Evolutionary conservation across 2,329 filamentous ascomycete genomes (phyloP).

Genomic region (Thelonectria blattea): DNA sequence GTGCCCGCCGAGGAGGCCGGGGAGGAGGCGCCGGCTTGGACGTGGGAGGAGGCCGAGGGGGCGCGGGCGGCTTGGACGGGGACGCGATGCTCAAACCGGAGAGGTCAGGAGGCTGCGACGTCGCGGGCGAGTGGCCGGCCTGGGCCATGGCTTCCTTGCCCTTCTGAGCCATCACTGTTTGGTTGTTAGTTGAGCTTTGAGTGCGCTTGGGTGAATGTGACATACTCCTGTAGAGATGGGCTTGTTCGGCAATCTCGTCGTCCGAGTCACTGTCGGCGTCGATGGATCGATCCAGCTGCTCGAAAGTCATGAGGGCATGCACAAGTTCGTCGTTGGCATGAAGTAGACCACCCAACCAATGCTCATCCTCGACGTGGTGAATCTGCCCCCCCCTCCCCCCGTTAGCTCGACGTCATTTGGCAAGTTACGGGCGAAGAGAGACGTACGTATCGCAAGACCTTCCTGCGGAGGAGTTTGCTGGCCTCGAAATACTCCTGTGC

Average conservation of each 20-base stretch:
- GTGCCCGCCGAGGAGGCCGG: slow-evolving; percentile 29
- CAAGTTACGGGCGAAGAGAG: neutral
- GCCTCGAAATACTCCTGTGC: slow-evolving; percentile 80
- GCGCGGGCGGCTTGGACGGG: slow-evolving; percentile 51
- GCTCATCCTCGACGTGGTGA: slow-evolving; percentile 86
- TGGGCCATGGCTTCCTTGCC: slow-evolving; percentile 54
- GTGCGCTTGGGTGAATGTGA: slow-evolving; percentile 27
- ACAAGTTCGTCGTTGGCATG: slow-evolving; percentile 98
- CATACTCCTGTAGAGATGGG: slow-evolving; percentile 67
- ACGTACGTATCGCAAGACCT: slow-evolving; percentile 81
- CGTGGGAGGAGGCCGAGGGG: slow-evolving; percentile 46
- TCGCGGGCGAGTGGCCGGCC: slow-evolving; percentile 45
- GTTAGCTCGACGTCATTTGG: slow-evolving; percentile 4
- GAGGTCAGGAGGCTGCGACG: slow-evolving; percentile 50
- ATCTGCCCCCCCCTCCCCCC: slow-evolving; percentile 58
- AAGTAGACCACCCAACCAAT: slow-evolving; percentile 89
- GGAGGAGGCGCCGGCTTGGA: slow-evolving; percentile 31
- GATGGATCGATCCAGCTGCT: slow-evolving; percentile 88
- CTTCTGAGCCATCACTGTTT: slow-evolving; percentile 60
- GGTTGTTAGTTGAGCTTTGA: slow-evolving; percentile 22
- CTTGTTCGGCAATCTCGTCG: slow-evolving; percentile 70
- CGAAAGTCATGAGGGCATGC: slow-evolving; percentile 89
- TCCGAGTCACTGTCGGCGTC: slow-evolving; percentile 76
- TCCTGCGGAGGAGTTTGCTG: slow-evolving; percentile 84
- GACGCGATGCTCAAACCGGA: slow-evolving; percentile 51